Conservation (phyloP, 202 grass and related monocot species). For the Bolboschoenoplectus hybrid region DNA sequence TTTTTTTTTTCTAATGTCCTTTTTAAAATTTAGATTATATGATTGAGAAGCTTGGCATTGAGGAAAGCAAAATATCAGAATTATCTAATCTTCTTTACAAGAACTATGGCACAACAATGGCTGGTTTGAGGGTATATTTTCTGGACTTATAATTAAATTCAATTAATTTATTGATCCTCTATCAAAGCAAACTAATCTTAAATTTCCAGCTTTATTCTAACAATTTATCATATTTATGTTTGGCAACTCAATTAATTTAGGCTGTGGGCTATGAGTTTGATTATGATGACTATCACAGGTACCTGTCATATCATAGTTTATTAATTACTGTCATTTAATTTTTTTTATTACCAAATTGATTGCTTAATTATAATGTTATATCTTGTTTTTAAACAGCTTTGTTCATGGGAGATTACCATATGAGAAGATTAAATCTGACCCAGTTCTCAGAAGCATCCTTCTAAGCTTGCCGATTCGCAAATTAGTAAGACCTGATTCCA, state of each 20-base stretch:
- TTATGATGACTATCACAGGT: conserved; percentile 80
- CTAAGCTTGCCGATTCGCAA: conserved; percentile 83
- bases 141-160: not conserved
- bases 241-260: conserved; percentile 34
- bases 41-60: conserved; percentile 73
- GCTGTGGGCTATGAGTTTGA: conserved; percentile 79
- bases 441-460: conserved; percentile 67
- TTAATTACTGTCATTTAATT: not conserved
- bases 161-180: not conserved
- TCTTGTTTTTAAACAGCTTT: conserved; percentile 54
- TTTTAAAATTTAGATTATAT: conserved; percentile 63
- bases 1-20: not conserved
- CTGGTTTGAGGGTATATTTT: conserved; percentile 62
- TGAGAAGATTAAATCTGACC: conserved; percentile 75
- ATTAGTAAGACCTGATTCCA: conserved; percentile 50
- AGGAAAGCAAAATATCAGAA: conserved; percentile 54
- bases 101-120: conserved; percentile 95
- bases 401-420: conserved; percentile 83
- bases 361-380: conserved; percentile 21
- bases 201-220: not conserved
- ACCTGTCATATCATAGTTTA: conserved; percentile 18
- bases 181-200: conserved; percentile 9
- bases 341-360: not conserved
- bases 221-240: not conserved
- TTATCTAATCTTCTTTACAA: conserved; percentile 84